These are phyloP conservation scores for Candida odintsovae DNA, from an alignment of 805 yeast species.

Conservation along the genomic window DNA sequence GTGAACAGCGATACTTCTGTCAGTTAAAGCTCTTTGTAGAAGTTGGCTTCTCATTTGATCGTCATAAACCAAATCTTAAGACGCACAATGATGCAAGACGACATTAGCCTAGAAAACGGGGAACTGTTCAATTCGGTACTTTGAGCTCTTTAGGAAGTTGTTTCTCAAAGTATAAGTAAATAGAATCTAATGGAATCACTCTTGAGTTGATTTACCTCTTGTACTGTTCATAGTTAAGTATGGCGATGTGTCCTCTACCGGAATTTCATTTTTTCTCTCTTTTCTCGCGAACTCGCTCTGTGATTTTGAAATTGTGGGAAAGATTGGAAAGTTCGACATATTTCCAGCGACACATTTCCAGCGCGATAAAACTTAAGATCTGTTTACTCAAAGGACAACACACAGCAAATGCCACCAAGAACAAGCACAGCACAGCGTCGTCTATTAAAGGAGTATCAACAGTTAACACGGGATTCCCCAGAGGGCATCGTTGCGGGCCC, in stretches of 20 bases:
- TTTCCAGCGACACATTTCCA: no score
- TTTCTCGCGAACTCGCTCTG: not conserved
- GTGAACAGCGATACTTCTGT: not conserved
- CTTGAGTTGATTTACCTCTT: no score
- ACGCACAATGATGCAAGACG: not conserved
- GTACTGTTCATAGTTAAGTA: no score
- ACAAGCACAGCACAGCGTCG: constrained; percentile 74
- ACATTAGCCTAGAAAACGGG: not conserved
- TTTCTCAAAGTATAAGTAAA: no score
- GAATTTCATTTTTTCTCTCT: not conserved
- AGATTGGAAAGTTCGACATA: not conserved
- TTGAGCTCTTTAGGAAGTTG: not conserved
- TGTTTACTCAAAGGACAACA: no score
- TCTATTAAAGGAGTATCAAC: constrained; percentile 83
- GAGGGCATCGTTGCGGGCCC: constrained; percentile 97
- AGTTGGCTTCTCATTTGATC: not conserved
- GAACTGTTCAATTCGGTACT: no score
- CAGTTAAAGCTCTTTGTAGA: not conserved
- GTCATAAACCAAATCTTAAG: not conserved
- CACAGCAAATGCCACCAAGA: constrained; percentile 22
- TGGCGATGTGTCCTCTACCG: not conserved
- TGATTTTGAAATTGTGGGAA: not conserved
- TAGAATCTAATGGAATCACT: no score
- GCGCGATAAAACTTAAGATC: no score
- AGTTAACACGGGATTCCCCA: constrained; percentile 78